Evolutionary conservation across 768 basidiomycete genomes (phyloP), one percentile per base, ranked within the genome.

Genomic region (Kwoniella shandongensis): DNA sequence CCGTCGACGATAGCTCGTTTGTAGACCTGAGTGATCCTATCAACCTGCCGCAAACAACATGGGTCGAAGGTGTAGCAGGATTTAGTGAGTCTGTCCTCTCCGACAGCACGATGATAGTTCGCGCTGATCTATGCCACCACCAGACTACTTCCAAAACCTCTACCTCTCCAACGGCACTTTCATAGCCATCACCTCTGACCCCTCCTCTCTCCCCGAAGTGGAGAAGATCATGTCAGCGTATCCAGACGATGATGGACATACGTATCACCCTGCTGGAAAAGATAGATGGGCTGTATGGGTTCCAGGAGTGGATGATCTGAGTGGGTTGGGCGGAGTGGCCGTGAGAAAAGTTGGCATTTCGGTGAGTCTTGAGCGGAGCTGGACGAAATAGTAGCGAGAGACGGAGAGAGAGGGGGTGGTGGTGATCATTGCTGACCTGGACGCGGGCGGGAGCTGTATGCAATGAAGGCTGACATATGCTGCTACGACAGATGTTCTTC

Each of bases 401-500:
- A n/a, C n/a, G n/a, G n/a, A n/a, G n/a, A n/a, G n/a, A n/a, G n/a
- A n/a, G n/a, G n/a, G 18, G 3, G 20, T 38, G 35, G 17, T 36
- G 42, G 25, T 27, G 29, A 25, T 35, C 5, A 26, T 29, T 15
- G 23, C 3, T 10, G 25, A 30, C 17, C 5, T 29, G 30, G 26
- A 13, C 5, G 44, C 25, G 17, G 18, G 38, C 20, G 27, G 22
- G 30, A 15, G 48, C 26, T 30, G 44, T 10, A 30, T 18, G 26
- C n/a, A n/a, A 49, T 10, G 7, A 32, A 38, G 4, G 48, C 8
- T 32, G 11, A 27, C 11, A 38, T 10, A 20, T 35, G 27, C 44
- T 39, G 18, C n/a, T n/a, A n/a, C n/a, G n/a, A 8, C 23, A 66
- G 68, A 61, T 69, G 59, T 69, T 66, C 51, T 69, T 67, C 57